phyloP scores from a whole-genome alignment of 345 rosid species.

The Nephelium lappaceum region DNA sequence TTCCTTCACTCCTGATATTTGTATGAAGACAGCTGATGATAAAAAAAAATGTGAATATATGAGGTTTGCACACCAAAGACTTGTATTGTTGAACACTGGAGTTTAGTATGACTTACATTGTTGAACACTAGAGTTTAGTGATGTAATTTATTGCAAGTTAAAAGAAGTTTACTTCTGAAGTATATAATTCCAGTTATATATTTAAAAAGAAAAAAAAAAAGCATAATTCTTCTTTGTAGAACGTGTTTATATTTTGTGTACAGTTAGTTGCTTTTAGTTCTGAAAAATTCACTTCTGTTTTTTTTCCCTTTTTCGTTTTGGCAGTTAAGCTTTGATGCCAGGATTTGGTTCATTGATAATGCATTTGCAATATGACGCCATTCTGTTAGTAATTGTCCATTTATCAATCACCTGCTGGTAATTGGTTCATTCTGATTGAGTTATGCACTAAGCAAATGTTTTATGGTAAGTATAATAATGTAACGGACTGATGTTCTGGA shows the following conservation, averaged over 20 bases:
- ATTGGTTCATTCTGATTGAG: background rate
- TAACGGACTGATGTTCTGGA: background rate
- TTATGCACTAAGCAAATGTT: background rate
- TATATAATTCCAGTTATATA: constrained; percentile 29
- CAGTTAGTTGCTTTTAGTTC: background rate
- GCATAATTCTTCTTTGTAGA: constrained; percentile 8
- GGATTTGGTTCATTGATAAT: background rate
- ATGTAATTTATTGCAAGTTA: constrained; percentile 34
- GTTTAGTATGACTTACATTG: constrained; percentile 17
- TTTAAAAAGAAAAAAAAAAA: constrained; percentile 12
- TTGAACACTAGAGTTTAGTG: constrained; percentile 31
- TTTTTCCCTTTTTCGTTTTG: background rate
- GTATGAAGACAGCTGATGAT: constrained; percentile 26
- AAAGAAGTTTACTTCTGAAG: constrained; percentile 27
- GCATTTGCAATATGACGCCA: background rate
- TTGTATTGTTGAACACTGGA: constrained; percentile 19
- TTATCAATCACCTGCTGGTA: background rate
- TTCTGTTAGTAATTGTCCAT: no score
- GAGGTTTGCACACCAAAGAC: constrained; percentile 24
- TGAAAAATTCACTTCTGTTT: background rate
- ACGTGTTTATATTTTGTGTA: constrained; percentile 16
- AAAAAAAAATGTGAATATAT: constrained; percentile 28
- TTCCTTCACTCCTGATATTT: constrained; percentile 28
- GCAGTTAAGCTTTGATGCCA: background rate
- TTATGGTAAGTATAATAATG: no score